Base-by-base conservation (phyloP, 2,329 filamentous ascomycete species). In the Aspergillus neotritici region DNA sequence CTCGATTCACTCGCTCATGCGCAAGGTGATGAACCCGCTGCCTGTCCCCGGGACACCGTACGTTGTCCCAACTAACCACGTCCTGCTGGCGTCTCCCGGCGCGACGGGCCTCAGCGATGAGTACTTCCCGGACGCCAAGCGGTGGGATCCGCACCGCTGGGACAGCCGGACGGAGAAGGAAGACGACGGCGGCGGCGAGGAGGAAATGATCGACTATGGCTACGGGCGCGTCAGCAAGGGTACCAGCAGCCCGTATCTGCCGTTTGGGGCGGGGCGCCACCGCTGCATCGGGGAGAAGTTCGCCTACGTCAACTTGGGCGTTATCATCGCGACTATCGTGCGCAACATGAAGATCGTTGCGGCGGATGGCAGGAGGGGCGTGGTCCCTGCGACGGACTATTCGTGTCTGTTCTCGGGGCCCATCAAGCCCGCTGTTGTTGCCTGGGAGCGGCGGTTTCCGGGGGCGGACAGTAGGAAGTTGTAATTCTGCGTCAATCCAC, bases 31-130 rank as follows among this genome's bases (percentile, higher is more conserved):
- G 64, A 78, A 76, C 40, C 80, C 82, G 1, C 71, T 87, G 56
- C 66, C 74, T 0, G 70, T 86, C 16, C 57, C 70, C 21, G 60
- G 67, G 21, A 63, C 66, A 13, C 42, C 85, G 52, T 94, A 83
- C 61, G 79, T 87, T 45, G 79, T 96, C 49, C 89, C 91, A 5
- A 77, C 84, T 2, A 80, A 76, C 29, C 88, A 94, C 70, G 79
- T 77, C 16, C 78, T 96, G 33, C 80, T 96, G 52, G 82, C 90
- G 28, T 86, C 90, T 1, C 88, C 89, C 1, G 87, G 86, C 47
- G 84, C 91, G 50, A 71, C 66, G 2, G 64, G 69, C 2, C 69
- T 77, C 30, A 76, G 75, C 48, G 70, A 78, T 2, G 72, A 77
- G 37, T 72, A 82, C 64, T 87, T 87, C 62, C 71, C 76, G 2